phyloP scores from a whole-genome alignment of 2,329 filamentous ascomycete genomes.

The Xylogone sp. region DNA sequence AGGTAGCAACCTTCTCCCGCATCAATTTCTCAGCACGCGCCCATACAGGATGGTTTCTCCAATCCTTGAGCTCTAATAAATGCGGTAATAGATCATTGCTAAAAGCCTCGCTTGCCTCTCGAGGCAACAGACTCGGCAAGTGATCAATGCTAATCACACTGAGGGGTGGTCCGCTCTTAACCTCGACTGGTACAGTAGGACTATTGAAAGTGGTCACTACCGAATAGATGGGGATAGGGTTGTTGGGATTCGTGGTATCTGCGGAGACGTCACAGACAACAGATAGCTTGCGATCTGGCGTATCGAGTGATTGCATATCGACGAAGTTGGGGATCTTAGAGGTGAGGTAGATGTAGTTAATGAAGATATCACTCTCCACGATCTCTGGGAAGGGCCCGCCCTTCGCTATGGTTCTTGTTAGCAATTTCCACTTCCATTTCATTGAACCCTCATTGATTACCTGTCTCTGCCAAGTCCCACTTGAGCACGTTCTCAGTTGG shows the following conservation, averaged over 20 bases:
- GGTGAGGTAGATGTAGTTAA: constrained; percentile 85
- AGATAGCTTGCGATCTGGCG: constrained; percentile 66
- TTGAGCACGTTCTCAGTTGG: constrained; percentile 62
- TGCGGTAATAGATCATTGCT: constrained; percentile 73
- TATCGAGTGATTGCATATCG: constrained; percentile 63
- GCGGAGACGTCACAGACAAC: constrained; percentile 79
- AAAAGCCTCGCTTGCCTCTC: constrained; percentile 86
- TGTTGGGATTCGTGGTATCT: constrained; percentile 68
- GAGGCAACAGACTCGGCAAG: constrained; percentile 75
- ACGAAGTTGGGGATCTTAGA: constrained; percentile 79
- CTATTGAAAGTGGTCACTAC: constrained; percentile 83
- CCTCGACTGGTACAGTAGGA: constrained; percentile 76
- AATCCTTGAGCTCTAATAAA: constrained; percentile 73
- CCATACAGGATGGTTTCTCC: constrained; percentile 75
- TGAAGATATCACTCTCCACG: constrained; percentile 68
- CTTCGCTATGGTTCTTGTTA: no score
- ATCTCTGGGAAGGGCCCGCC: constrained; percentile 77
- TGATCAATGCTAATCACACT: constrained; percentile 88
- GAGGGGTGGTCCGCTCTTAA: constrained; percentile 50
- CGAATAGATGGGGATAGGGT: constrained; percentile 73
- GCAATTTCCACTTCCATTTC: no score
- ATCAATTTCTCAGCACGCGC: constrained; percentile 79
- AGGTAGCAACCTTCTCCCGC: constrained; percentile 70
- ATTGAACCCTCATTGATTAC: no score
- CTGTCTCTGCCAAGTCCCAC: constrained; percentile 62